Conservation (phyloP, 306 rosid species). For the Psophocarpus tetragonolobus region DNA sequence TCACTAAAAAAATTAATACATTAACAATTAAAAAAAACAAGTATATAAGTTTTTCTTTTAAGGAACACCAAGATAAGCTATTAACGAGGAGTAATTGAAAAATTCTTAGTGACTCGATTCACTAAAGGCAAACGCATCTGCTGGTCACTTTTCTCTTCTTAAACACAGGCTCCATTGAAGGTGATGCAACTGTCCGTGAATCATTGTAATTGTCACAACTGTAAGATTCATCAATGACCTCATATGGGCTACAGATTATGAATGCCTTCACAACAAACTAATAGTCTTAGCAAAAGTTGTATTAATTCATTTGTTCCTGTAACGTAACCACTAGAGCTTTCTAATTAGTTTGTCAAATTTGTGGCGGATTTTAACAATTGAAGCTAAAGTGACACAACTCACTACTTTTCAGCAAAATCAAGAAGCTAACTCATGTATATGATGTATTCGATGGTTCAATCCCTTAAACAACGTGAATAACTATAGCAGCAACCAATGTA, state of each 20-base stretch:
- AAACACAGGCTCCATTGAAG: constrained; percentile 49
- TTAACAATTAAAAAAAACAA: no score
- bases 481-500: constrained; percentile 67
- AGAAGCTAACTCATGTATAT: constrained; percentile 58
- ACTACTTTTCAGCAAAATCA: constrained; percentile 52
- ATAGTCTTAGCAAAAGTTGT: constrained; percentile 53
- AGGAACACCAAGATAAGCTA: constrained; percentile 38
- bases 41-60: no score
- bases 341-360: background rate
- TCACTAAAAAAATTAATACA: no score
- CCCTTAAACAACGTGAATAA: constrained; percentile 64
- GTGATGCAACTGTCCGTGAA: constrained; percentile 54
- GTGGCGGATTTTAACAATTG: background rate
- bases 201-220: constrained; percentile 68
- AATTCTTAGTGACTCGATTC: constrained; percentile 50
- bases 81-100: constrained; percentile 56
- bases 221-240: constrained; percentile 62
- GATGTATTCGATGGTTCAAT: constrained; percentile 52
- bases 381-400: constrained; percentile 52
- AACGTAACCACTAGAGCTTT: constrained; percentile 18
- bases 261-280: constrained; percentile 31
- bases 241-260: constrained; percentile 57
- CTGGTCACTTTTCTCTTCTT: constrained; percentile 67
- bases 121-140: constrained; percentile 57
- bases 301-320: constrained; percentile 65